These are phyloP conservation scores for Talaromyces ruber DNA, from an alignment of 495 filamentous ascomycete genomes.

Conservation along the genomic window DNA sequence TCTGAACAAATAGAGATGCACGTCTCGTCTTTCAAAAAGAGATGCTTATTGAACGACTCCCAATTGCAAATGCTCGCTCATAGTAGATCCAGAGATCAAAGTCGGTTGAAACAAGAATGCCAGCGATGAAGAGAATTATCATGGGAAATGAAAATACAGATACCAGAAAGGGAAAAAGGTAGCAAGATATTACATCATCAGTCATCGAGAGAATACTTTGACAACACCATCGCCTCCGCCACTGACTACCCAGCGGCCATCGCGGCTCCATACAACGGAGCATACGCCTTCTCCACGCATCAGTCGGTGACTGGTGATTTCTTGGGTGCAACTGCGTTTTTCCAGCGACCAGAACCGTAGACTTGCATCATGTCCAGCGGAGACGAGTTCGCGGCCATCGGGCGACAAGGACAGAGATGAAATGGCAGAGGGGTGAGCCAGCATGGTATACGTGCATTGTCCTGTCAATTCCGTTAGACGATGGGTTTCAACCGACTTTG, in stretches of 20 bases:
- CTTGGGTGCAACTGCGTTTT: slow-evolving; percentile 86
- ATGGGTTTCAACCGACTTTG: not conserved
- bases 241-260: slow-evolving; percentile 88
- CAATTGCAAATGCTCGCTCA: slow-evolving; percentile 8
- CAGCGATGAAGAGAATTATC: slow-evolving; percentile 1
- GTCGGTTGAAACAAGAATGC: not conserved
- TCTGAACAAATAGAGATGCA: not conserved
- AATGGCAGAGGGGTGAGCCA: slow-evolving; percentile 88
- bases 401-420: slow-evolving; percentile 84
- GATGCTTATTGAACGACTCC: slow-evolving; percentile 3
- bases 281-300: slow-evolving; percentile 96
- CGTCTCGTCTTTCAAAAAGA: not conserved
- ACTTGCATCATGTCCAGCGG: slow-evolving; percentile 88
- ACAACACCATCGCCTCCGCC: slow-evolving; percentile 95
- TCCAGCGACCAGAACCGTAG: slow-evolving; percentile 97
- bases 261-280: slow-evolving; percentile 85
- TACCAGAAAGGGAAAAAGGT: not conserved
- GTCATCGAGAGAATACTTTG: slow-evolving; percentile 77
- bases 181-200: slow-evolving; percentile 10
- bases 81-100: slow-evolving; percentile 5
- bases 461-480: slow-evolving; percentile 47
- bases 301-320: slow-evolving; percentile 79
- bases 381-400: slow-evolving; percentile 88
- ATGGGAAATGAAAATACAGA: not conserved
- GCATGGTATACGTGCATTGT: slow-evolving; percentile 98